These are phyloP conservation scores for Albophoma yamanashiensis DNA, from an alignment of 2,329 filamentous ascomycete genomes.

Conservation along the genomic window DNA sequence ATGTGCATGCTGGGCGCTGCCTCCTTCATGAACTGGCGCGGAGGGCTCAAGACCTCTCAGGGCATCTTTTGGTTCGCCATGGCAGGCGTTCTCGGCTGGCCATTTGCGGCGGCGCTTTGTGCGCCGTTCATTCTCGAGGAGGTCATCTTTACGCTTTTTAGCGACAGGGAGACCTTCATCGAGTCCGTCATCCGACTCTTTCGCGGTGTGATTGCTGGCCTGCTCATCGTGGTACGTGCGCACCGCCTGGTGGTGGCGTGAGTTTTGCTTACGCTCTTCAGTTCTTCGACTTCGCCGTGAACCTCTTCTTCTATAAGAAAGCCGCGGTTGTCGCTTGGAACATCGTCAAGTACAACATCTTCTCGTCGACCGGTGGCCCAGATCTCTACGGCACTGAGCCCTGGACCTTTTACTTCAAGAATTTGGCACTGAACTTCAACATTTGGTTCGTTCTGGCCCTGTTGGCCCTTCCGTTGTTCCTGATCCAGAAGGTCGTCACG, in stretches of 20 bases:
- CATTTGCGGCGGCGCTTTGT: slow-evolving; percentile 76
- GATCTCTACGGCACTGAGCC: slow-evolving; percentile 93
- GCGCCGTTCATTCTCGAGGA: slow-evolving; percentile 77
- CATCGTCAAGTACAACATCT: slow-evolving; percentile 92
- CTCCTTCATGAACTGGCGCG: slow-evolving; percentile 83
- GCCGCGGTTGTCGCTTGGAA: slow-evolving; percentile 73
- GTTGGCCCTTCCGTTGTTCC: slow-evolving; percentile 60
- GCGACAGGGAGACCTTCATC: slow-evolving; percentile 47
- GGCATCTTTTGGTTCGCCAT: slow-evolving; percentile 88
- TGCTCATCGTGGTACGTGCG: slow-evolving; percentile 56
- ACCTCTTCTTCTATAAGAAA: slow-evolving; percentile 78
- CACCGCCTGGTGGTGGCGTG: no score
- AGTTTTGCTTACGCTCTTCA: slow-evolving; percentile 18
- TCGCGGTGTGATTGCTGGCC: slow-evolving; percentile 55
- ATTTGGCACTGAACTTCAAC: slow-evolving; percentile 89
- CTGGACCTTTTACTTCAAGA: slow-evolving; percentile 94
- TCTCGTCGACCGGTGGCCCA: slow-evolving; percentile 71
- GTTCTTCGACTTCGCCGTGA: slow-evolving; percentile 59
- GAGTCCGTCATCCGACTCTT: slow-evolving; percentile 50
- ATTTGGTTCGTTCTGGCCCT: slow-evolving; percentile 82
- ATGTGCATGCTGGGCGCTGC: slow-evolving; percentile 75
- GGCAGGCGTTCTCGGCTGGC: slow-evolving; percentile 84
- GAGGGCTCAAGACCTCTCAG: slow-evolving; percentile 65
- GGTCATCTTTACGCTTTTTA: slow-evolving; percentile 42
- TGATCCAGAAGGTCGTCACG: slow-evolving; percentile 59